Evolutionary conservation across 805 yeast genomes (phyloP), one percentile per base, ranked within the genome.

Genomic region (Candida maris): DNA sequence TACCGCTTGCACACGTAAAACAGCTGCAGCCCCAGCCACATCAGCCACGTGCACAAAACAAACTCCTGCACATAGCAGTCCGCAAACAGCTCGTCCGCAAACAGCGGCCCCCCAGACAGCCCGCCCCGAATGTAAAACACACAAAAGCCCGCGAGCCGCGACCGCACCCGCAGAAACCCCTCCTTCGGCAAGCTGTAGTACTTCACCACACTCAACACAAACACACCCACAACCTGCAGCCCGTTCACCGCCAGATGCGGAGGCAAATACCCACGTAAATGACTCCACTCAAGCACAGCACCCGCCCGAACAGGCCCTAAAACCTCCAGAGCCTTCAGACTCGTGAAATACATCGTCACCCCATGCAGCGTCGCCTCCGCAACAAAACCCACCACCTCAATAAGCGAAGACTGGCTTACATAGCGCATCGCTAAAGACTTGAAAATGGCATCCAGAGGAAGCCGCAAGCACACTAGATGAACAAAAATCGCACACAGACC

Each of bases 11-110:
- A 28, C 5, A 37, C 17, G 6, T 32, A 23, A 9, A 28, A 10
- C 9, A 41, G 21, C 19, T 26, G 29, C 6, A 16, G 18, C 21
- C 37, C 34, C 13, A 29, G 29, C 46, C 41, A 41, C 15, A 42
- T 19, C 26, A 35, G 8, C 46, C 49, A 46, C 3, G 40, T 22
- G 3, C 30, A 19, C 30, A 42, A 33, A 10, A 39, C n/a, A 10
- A 35, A 16, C 25, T 23, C 18, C n/a, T n/a, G n/a, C n/a, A n/a
- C n/a, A n/a, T n/a, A n/a, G n/a, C n/a, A n/a, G n/a, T n/a, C n/a
- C n/a, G n/a, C n/a, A n/a, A n/a, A n/a, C n/a, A n/a, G n/a, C n/a
- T n/a, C n/a, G n/a, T n/a, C n/a, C n/a, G n/a, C n/a, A n/a, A n/a
- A n/a, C n/a, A n/a, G n/a, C n/a, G n/a, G n/a, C n/a, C n/a, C n/a